phyloP scores from a whole-genome alignment of 2,329 filamentous ascomycete species.

The Cryphonectria parasitica region DNA sequence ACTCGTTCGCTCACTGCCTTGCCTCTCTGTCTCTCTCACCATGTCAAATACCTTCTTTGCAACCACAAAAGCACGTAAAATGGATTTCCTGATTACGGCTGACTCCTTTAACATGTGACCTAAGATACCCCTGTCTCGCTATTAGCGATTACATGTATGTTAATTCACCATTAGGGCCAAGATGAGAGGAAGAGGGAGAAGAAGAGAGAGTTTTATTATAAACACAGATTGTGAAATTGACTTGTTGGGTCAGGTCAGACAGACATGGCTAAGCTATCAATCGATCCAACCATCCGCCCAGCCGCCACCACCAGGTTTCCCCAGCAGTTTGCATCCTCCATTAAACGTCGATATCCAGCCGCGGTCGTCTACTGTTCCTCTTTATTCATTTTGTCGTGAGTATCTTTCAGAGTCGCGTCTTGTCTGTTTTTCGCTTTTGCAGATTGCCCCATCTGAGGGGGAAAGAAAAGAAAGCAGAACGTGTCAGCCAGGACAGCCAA shows the following conservation, averaged over 20 bases:
- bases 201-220: not conserved
- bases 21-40: too few relatives aligned
- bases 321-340: not conserved
- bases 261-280: constrained; percentile 2
- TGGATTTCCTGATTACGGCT: not conserved
- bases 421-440: not conserved
- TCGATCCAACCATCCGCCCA: not conserved
- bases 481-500: not conserved
- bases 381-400: not conserved
- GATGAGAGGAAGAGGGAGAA: not conserved
- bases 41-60: not conserved
- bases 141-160: not conserved
- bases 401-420: not conserved
- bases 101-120: not conserved
- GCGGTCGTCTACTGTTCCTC: not conserved
- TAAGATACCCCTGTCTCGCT: too few relatives aligned
- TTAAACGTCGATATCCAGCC: constrained; percentile 1
- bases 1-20: not conserved
- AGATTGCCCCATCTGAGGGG: not conserved
- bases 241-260: not conserved
- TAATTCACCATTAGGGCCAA: not conserved
- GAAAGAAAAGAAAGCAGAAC: not conserved
- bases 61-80: not conserved
- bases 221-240: not conserved
- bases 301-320: not conserved